A percentile compares a stretch with the other conserved stretches of the same genome.
Conservation (phyloP, 1,139 yeast genomes). For the Ogataea hybrid region DNA sequence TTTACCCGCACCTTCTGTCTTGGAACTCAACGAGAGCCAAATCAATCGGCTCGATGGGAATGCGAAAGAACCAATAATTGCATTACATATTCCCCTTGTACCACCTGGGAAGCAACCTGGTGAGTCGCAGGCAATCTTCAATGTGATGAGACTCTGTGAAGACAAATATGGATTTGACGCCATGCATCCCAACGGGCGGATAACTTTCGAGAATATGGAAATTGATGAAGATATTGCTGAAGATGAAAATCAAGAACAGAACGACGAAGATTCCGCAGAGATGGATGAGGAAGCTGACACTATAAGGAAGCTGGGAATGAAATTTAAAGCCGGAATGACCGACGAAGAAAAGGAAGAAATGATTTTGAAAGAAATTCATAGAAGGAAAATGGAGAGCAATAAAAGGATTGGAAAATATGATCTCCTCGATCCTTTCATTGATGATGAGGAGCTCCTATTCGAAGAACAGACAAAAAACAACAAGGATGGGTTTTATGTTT, state of each 20-base stretch:
- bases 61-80: constrained; percentile 43
- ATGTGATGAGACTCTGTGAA: constrained; percentile 77
- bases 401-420: constrained; percentile 88
- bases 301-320: constrained; percentile 27
- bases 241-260: constrained; percentile 16
- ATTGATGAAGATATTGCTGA: constrained; percentile 45
- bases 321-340: constrained; percentile 31
- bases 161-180: constrained; percentile 81
- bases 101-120: constrained; percentile 42
- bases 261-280: constrained; percentile 30
- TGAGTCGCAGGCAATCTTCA: constrained; percentile 70
- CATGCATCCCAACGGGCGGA: constrained; percentile 66
- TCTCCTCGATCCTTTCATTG: constrained; percentile 91
- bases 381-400: constrained; percentile 54
- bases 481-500: constrained; percentile 94
- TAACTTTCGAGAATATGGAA: constrained; percentile 58
- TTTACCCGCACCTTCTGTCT: constrained; percentile 19
- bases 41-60: background rate
- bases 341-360: constrained; percentile 30
- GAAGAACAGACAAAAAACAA: constrained; percentile 93
- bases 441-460: constrained; percentile 88
- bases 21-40: constrained; percentile 14
- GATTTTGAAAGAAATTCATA: constrained; percentile 36
- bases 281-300: constrained; percentile 26
- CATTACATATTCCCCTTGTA: constrained; percentile 57